These are phyloP conservation scores for Talaromyces sp. DNA, from an alignment of 2,329 filamentous ascomycete genomes.

Conservation along the genomic window DNA sequence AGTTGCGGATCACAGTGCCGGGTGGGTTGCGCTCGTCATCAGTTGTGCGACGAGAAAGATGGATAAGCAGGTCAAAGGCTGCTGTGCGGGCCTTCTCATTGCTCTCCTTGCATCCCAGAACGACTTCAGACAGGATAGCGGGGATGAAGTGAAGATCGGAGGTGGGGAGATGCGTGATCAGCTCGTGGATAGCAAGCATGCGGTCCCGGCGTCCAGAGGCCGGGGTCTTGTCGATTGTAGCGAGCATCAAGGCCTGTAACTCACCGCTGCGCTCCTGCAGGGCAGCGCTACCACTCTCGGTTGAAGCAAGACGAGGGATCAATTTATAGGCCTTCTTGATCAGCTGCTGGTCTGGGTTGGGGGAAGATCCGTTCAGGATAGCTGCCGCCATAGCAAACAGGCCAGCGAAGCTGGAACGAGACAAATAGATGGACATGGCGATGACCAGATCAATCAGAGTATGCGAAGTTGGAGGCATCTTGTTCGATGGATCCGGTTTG, in stretches of 20 bases:
- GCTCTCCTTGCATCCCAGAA: constrained; percentile 95
- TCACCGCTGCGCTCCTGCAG: constrained; percentile 75
- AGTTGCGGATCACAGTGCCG: constrained; percentile 79
- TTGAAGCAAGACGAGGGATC: constrained; percentile 85
- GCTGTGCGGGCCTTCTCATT: constrained; percentile 91
- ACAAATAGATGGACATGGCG: constrained; percentile 91
- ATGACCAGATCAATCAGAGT: constrained; percentile 97
- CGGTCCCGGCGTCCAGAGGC: constrained; percentile 85
- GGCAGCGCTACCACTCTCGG: constrained; percentile 74
- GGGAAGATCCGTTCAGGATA: constrained; percentile 68
- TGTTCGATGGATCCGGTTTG: constrained; percentile 65
- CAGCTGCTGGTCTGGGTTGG: constrained; percentile 73
- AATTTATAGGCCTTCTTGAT: constrained; percentile 99
- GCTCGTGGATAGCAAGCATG: constrained; percentile 76
- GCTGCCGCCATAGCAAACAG: constrained; percentile 86
- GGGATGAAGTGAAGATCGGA: constrained; percentile 90
- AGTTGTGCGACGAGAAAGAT: constrained; percentile 82
- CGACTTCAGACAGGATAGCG: constrained; percentile 86
- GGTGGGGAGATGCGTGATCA: constrained; percentile 77
- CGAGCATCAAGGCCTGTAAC: constrained; percentile 78
- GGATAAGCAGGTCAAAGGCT: constrained; percentile 86
- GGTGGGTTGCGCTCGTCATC: constrained; percentile 57
- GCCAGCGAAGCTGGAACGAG: constrained; percentile 78
- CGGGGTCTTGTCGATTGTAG: constrained; percentile 80
- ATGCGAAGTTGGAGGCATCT: constrained; percentile 88